Evolutionary conservation across 192 early-diverging fungal species (phyloP).

Genomic region (Mortierella antarctica): DNA sequence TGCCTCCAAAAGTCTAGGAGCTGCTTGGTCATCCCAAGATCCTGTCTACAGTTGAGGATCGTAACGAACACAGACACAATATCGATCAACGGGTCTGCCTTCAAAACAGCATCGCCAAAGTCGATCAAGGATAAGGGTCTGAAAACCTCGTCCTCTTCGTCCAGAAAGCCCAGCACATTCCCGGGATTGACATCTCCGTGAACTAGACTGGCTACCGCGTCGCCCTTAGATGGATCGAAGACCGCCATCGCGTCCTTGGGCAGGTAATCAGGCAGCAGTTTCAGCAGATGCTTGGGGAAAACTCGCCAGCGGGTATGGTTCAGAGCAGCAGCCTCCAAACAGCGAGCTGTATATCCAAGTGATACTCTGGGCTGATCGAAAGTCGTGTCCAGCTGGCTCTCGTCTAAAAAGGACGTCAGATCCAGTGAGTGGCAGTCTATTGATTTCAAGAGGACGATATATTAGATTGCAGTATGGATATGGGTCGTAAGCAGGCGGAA

Average conservation of each 20-base stretch:
- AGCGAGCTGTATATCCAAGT: not conserved
- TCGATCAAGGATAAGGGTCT: slow-evolving; percentile 32
- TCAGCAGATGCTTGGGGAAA: slow-evolving; percentile 49
- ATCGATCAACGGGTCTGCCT: slow-evolving; percentile 51
- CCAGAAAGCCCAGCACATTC: slow-evolving; percentile 38
- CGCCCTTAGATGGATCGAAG: slow-evolving; percentile 26
- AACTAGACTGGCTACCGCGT: slow-evolving; percentile 23
- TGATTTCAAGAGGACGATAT: not conserved
- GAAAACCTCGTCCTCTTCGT: slow-evolving; percentile 1
- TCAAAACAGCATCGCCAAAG: slow-evolving; percentile 34
- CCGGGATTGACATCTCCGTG: slow-evolving; percentile 54
- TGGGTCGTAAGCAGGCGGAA: too few relatives aligned
- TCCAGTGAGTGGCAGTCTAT: slow-evolving; percentile 13
- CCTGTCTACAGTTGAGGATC: slow-evolving; percentile 36
- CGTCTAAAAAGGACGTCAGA: not conserved
- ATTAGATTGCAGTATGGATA: not conserved
- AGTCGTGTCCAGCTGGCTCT: not conserved
- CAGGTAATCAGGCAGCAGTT: slow-evolving; percentile 31
- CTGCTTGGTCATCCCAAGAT: not conserved
- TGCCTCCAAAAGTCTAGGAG: slow-evolving; percentile 25
- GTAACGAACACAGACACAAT: slow-evolving; percentile 45
- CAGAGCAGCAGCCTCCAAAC: not conserved
- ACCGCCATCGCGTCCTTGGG: slow-evolving; percentile 18
- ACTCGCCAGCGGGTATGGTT: slow-evolving; percentile 45
- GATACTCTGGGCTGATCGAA: not conserved